Evolutionary conservation across 2,329 filamentous ascomycete species (phyloP), one percentile per base, ranked within the genome.

Genomic region (Penicillium expansum): DNA sequence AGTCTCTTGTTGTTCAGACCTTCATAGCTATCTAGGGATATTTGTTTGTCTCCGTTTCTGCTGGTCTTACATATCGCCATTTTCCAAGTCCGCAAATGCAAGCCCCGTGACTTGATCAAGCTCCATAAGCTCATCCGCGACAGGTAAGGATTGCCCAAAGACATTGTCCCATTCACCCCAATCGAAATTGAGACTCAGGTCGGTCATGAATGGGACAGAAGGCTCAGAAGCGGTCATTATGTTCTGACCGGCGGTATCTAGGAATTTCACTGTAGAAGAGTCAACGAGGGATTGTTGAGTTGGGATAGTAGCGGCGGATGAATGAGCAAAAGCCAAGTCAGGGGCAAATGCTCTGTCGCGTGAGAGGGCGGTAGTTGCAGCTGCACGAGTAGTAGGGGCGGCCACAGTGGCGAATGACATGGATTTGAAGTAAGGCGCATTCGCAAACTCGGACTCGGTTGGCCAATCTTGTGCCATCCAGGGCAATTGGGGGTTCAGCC

Each of bases 111-210:
- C 69, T 5, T 73, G 70, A 54, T 78, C 76, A 13, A 77, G 58
- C 53, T 77, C 76, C 73, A 77, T 76, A 7, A 76, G 57, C 37
- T 77, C 76, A 58, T 77, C 76, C 0, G 75, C 71, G n/a, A 78
- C 73, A 7, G 74, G 74, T 13, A 78, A 63, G 56, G 78, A 76
- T 53, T 79, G 76, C 3, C 77, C 77, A 52, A 80, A 80, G 1
- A 79, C 76, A 9, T 77, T 74, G 47, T 80, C 77, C 77, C 77
- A 80, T 62, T 77, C 71, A 51, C 78, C 76, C 77, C 77, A 80
- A 63, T 80, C 77, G 60, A 80, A 80, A 52, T 77, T 74, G 27
- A 77, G 52, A 38, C 76, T 76, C 4, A 74, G 70, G 16, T 75
- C 74, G 7, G 74, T 62, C 69, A 74, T 70, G 1, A 70, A 73